Evolutionary conservation across 2,329 filamentous ascomycete species (phyloP).

Genomic region (Arthroderma uncinatum): DNA sequence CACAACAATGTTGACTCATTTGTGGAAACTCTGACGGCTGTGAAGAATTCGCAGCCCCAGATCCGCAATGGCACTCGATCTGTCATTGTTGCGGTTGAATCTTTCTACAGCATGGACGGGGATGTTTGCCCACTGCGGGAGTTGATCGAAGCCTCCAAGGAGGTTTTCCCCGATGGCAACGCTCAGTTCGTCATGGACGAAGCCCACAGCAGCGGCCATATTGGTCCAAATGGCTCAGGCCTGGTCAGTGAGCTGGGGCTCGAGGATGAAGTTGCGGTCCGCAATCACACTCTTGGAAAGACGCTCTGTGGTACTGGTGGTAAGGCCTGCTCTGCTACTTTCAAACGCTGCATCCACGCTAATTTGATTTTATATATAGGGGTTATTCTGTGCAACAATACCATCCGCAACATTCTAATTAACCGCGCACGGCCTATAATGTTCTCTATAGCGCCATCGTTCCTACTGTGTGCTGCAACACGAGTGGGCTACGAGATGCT

Average conservation of each 20-base stretch:
- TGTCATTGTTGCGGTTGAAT: slow-evolving; percentile 35
- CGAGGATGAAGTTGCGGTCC: slow-evolving; percentile 32
- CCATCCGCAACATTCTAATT: slow-evolving; percentile 48
- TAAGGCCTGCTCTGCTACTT: slow-evolving; percentile 26
- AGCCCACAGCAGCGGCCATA: slow-evolving; percentile 36
- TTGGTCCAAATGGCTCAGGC: slow-evolving; percentile 34
- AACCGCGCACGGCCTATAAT: slow-evolving; percentile 58
- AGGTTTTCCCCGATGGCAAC: slow-evolving; percentile 27
- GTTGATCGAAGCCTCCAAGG: slow-evolving; percentile 28
- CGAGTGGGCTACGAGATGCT: slow-evolving; percentile 42
- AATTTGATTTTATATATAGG: too few species aligned
- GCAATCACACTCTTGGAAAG: slow-evolving; percentile 37
- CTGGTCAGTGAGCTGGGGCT: slow-evolving; percentile 34
- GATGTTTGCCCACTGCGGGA: slow-evolving; percentile 34
- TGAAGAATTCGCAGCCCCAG: slow-evolving; percentile 19
- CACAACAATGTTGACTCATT: slow-evolving; percentile 28
- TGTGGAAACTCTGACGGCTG: slow-evolving; percentile 15
- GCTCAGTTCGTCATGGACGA: slow-evolving; percentile 31
- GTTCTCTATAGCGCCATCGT: slow-evolving; percentile 54
- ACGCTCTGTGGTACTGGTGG: slow-evolving; percentile 47
- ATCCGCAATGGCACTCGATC: slow-evolving; percentile 22
- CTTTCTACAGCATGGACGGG: slow-evolving; percentile 41
- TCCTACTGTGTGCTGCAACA: slow-evolving; percentile 44
- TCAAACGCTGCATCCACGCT: too few species aligned
- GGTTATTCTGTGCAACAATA: slow-evolving; percentile 46